Evolutionary conservation across 805 yeast species (phyloP), one percentile per base, ranked within the genome.

Genomic region (Sugiyamaella boreocaroliniensis): DNA sequence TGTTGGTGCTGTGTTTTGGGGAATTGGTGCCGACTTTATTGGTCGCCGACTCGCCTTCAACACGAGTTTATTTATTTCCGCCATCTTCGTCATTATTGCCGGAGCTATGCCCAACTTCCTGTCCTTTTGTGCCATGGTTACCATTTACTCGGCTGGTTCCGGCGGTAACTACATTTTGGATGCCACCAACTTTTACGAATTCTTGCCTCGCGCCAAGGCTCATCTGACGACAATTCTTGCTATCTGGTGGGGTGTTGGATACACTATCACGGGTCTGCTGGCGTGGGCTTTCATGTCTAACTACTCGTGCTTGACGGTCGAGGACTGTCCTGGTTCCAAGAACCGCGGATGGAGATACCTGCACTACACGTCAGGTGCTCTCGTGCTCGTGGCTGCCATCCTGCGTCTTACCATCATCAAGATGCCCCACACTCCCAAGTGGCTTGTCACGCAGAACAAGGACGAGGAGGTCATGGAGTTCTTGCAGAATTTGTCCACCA

Each of bases 321-420:
- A 63, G 16, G 51, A 66, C 41, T 81, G 86, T 62, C 69, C 71
- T 22, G 69, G 76, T 11, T 53, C 58, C 11, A 64, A 69, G 40
- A 81, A 81, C 62, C 71, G 74, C 64, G 86, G 86, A 49, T 81
- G 86, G 85, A 67, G 86, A 60, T 81, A 80, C 64, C 70, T 73
- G 49, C 77, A 79, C 71, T 78, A 71, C 63, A 71, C 76, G 12
- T 73, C 79, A 59, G 79, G 82, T 11, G 81, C 76, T 3, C 64
- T 81, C 48, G 82, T 81, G 4, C 50, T 75, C 22, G 71, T 73
- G 55, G 74, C 74, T 54, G 79, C 80, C 8, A 61, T 79, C 52
- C 67, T 78, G 10, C 76, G 82, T 18, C 56, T 81, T 41, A 71
- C 78, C 48, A 64, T 73, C 16, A 55, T 75, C 43, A 63, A 64